phyloP scores from a whole-genome alignment of 2,329 filamentous ascomycete genomes.

The Pseudopyricularia javanii region DNA sequence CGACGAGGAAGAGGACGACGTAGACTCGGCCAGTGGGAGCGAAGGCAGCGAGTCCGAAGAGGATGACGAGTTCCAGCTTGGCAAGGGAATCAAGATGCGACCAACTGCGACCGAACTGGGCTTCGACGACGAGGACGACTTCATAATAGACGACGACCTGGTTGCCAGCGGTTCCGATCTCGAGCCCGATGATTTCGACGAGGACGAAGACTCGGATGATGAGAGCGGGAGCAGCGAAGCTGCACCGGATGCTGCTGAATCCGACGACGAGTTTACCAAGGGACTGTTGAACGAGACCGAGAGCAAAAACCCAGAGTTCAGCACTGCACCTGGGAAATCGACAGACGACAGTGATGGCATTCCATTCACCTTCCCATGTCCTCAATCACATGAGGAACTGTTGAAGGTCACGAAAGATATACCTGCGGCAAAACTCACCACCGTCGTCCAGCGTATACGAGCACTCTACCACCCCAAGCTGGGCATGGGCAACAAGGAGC shows the following conservation, averaged over 20 bases:
- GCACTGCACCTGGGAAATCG: constrained; percentile 24
- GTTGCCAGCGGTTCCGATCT: constrained; percentile 68
- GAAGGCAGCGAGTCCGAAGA: constrained; percentile 31
- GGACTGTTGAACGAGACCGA: constrained; percentile 52
- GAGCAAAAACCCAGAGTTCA: constrained; percentile 38
- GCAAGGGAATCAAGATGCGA: constrained; percentile 42
- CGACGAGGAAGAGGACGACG: constrained; percentile 41
- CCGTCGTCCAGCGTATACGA: constrained; percentile 77
- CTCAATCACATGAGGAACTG: constrained; percentile 64
- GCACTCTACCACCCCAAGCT: constrained; percentile 87
- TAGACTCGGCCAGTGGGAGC: constrained; percentile 23
- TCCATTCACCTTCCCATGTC: constrained; percentile 79
- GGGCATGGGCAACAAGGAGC: constrained; percentile 71
- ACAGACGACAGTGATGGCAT: constrained; percentile 42
- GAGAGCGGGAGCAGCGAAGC: constrained; percentile 19
- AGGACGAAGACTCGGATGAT: constrained; percentile 19
- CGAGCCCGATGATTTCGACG: constrained; percentile 36
- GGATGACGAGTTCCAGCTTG: constrained; percentile 46
- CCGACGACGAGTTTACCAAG: constrained; percentile 58
- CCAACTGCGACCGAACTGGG: constrained; percentile 51
- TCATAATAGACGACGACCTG: constrained; percentile 78
- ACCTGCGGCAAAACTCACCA: constrained; percentile 54
- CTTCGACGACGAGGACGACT: constrained; percentile 90
- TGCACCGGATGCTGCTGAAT: constrained; percentile 10
- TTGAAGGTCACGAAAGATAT: constrained; percentile 52